Evolutionary conservation across 768 basidiomycete species (phyloP).

Genomic region (Mycena leptocephala): DNA sequence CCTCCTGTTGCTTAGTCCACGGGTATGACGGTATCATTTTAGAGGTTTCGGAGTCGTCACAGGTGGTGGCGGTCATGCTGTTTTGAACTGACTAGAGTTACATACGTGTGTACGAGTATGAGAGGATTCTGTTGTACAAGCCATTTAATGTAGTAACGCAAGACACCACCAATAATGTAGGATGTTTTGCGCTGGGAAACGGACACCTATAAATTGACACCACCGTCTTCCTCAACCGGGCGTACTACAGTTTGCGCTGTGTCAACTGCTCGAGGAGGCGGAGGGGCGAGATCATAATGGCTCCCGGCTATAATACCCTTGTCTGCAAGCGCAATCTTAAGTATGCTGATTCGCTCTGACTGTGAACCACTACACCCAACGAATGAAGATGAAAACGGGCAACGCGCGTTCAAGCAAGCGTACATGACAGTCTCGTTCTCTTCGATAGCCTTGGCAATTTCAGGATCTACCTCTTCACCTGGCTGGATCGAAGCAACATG

Average conservation of each 20-base stretch:
- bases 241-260: background rate
- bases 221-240: conserved; percentile 15
- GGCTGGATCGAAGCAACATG: conserved; percentile 54
- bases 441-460: conserved; percentile 71
- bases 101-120: background rate
- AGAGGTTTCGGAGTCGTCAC: conserved; percentile 85
- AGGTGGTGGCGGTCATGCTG: conserved; percentile 81
- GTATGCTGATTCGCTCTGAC: conserved; percentile 81
- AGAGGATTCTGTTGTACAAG: conserved; percentile 15
- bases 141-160: conserved; percentile 28
- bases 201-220: conserved; percentile 34
- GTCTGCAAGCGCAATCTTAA: conserved; percentile 75
- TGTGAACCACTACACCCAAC: conserved; percentile 74
- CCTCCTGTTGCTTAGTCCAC: conserved; percentile 62
- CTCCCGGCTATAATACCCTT: conserved; percentile 68
- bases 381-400: conserved; percentile 16
- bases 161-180: background rate
- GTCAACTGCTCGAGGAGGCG: background rate
- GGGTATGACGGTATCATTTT: conserved; percentile 89
- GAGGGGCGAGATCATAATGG: conserved; percentile 59
- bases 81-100: conserved; percentile 64
- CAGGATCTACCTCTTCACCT: conserved; percentile 64
- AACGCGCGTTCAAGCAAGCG: conserved; percentile 36
- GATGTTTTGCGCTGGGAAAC: too few species aligned
- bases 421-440: conserved; percentile 87